Evolutionary conservation across 495 filamentous ascomycete species (phyloP).

Genomic region (Annulohypoxylon stygium): DNA sequence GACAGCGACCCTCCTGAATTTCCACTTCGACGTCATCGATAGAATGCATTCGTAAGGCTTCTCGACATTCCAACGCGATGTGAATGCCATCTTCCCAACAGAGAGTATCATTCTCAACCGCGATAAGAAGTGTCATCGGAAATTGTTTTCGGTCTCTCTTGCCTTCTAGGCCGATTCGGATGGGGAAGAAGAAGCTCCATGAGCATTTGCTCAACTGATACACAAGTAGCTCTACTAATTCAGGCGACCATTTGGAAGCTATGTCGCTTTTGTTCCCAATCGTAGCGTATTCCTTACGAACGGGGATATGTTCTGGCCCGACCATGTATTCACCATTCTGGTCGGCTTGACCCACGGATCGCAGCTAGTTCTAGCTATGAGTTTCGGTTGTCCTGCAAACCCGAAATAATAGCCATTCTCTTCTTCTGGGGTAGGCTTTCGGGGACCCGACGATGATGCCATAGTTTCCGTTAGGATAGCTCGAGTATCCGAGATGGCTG

Average conservation of each 20-base stretch:
- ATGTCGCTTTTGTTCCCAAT: not conserved
- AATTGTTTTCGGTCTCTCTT: not conserved
- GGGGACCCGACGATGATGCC: not conserved
- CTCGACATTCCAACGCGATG: not conserved
- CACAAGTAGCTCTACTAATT: not conserved
- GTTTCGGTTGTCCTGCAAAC: not conserved
- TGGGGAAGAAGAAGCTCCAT: not conserved
- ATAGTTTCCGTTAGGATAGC: not conserved
- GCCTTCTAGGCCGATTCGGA: not conserved
- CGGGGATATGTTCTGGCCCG: not conserved
- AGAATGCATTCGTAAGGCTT: not conserved
- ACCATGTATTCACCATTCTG: not conserved
- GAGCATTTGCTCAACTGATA: not conserved
- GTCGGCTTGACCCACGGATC: not conserved
- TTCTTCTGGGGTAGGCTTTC: not conserved
- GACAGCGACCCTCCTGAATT: not conserved
- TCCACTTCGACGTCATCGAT: not conserved
- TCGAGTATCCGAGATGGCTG: not conserved
- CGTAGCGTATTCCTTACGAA: not conserved
- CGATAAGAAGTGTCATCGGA: not conserved
- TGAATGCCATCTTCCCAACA: not conserved
- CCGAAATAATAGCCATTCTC: not conserved
- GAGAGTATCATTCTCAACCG: not conserved
- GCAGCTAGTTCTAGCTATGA: not conserved
- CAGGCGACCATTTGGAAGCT: not conserved